Base-by-base conservation (phyloP, 2,329 filamentous ascomycete species). In the Fusarium sp. region DNA sequence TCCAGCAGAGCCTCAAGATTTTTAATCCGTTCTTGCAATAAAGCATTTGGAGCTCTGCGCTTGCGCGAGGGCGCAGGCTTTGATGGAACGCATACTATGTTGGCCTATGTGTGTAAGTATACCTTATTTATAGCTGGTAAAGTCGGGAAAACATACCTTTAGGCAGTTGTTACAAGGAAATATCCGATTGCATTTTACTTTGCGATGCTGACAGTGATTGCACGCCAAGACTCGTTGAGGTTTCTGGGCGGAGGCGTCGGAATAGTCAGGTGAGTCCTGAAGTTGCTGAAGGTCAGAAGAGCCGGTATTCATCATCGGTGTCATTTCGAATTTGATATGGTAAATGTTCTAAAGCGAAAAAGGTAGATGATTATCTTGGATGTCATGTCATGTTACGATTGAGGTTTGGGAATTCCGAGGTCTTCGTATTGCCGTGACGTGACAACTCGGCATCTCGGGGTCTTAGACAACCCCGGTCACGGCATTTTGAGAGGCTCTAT, bases 361-460 rank as follows among this genome's bases (percentile, higher is more conserved):
- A 17, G 5, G 7, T n/a, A 13, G 9, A n/a, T n/a, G 10, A 17
- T 4, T 35, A 5, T 17, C 3, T 6, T 9, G 7, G 21, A 18
- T 20, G 6, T 35, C 5, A 7, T n/a, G 1, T 10, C 10, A 15
- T 11, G 6, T 9, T 6, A 27, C 20, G 20, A 31, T 18, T 20
- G 29, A 20, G 18, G 40, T 11, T 21, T 20, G n/a, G 17, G 6
- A 54, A 23, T 29, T 14, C 18, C 21, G 8, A 31, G 20, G 13
- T 13, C 9, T 61, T 15, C 39, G 14, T 20, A 18, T 29, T 45
- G 14, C 45, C 46, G 39, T 33, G 23, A 18, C 14, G 5, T 58
- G 35, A 23, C 25, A 31, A 20, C 59, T 62, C 59, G 59, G 59
- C n/a, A 13, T 62, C 59, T 62, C 59, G 59, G 59, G 59, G 25